A percentile compares a stretch with the other conserved stretches of the same genome.
phyloP scores from a whole-genome alignment of 169 alveolate genomes.

The Theileria equi region DNA sequence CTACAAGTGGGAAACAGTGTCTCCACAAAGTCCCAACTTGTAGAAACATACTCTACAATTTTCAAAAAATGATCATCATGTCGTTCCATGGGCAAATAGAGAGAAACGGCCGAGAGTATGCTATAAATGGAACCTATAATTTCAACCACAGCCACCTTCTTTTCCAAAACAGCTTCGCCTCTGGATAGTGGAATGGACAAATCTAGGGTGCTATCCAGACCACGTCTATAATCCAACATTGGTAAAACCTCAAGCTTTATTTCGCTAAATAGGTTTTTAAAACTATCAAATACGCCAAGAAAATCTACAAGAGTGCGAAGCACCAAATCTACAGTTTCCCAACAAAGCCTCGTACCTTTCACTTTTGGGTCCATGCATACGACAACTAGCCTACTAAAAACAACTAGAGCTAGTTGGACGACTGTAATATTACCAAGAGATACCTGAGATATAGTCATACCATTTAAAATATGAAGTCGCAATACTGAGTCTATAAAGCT shows the following conservation, averaged over 20 bases:
- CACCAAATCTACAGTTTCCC: constrained; percentile 1
- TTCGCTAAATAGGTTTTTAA: constrained; percentile 12
- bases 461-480: constrained; percentile 19
- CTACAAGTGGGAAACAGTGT: constrained; percentile 18
- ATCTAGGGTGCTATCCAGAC: constrained; percentile 31
- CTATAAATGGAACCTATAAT: constrained; percentile 27
- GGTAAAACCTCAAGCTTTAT: neutral
- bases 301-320: constrained; percentile 6
- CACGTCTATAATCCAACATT: no score
- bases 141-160: constrained; percentile 26
- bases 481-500: constrained; percentile 30
- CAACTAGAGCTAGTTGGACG: constrained; percentile 22
- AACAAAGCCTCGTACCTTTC: constrained; percentile 20
- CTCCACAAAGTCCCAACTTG: constrained; percentile 44
- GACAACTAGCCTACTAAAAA: constrained; percentile 26
- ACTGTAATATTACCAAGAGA: constrained; percentile 35
- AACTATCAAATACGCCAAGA: constrained; percentile 24
- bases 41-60: constrained; percentile 3
- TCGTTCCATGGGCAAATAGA: neutral
- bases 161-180: constrained; percentile 17
- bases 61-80: constrained; percentile 25
- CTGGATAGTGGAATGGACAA: constrained; percentile 9
- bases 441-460: neutral
- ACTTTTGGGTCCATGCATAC: no score
- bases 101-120: neutral